phyloP scores from a whole-genome alignment of 2,329 filamentous ascomycete species.

The Xylaria sp. region DNA sequence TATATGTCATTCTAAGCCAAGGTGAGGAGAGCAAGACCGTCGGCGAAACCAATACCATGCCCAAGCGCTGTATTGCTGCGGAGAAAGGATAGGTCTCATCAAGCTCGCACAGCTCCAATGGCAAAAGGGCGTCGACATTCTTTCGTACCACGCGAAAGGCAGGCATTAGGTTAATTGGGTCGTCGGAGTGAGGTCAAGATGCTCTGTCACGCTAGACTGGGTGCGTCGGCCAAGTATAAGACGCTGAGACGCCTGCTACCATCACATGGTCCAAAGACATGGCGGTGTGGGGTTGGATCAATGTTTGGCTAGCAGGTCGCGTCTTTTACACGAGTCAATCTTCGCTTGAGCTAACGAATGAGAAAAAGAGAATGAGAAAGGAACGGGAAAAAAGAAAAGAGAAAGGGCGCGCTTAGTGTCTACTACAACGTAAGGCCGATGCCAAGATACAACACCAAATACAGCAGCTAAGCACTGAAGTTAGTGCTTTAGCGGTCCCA shows the following conservation, averaged over 20 bases:
- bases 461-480: not conserved
- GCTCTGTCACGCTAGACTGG: conserved; percentile 35
- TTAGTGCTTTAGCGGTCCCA: not conserved
- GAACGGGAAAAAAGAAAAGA: no score
- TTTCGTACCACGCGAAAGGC: conserved; percentile 47
- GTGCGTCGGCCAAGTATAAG: not conserved
- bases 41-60: conserved; percentile 49
- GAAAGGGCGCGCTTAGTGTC: not conserved
- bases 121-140: conserved; percentile 45
- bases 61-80: conserved; percentile 44
- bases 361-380: no score
- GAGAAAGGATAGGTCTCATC: conserved; percentile 33
- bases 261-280: conserved; percentile 41
- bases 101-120: conserved; percentile 42
- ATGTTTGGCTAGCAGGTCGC: conserved; percentile 10
- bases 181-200: conserved; percentile 32
- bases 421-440: no score
- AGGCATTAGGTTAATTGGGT: conserved; percentile 49
- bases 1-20: conserved; percentile 45
- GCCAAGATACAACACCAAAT: not conserved
- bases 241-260: conserved; percentile 44
- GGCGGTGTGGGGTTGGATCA: conserved; percentile 7
- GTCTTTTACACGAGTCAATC: not conserved
- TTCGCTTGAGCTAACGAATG: not conserved
- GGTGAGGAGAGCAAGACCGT: conserved; percentile 49